phyloP scores from a whole-genome alignment of 805 yeast genomes.

The Cephaloascus fragrans region DNA sequence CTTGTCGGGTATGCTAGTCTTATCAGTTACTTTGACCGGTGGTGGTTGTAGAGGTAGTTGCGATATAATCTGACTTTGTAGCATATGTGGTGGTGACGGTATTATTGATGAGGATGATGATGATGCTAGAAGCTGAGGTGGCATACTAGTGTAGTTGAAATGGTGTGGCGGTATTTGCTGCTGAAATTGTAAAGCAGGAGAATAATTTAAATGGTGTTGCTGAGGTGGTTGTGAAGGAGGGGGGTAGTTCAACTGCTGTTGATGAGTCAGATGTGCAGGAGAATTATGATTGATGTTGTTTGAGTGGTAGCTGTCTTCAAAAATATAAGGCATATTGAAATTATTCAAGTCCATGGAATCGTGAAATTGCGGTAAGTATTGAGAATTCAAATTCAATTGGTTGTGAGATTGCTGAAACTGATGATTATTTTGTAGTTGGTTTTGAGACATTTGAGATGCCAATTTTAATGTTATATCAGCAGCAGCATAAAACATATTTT shows the following conservation, averaged over 20 bases:
- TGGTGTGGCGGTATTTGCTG: no score
- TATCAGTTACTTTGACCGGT: constrained; percentile 2
- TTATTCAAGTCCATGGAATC: not conserved
- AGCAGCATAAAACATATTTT: constrained; percentile 11
- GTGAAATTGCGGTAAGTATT: not conserved
- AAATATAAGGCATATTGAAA: not conserved
- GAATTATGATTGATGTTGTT: no score
- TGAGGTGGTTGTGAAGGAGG: not conserved
- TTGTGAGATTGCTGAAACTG: no score
- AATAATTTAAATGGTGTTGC: not conserved
- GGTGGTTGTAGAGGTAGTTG: no score
- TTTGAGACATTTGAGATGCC: constrained; percentile 10
- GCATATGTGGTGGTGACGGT: not conserved
- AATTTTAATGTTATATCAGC: constrained; percentile 16
- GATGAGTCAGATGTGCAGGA: no score
- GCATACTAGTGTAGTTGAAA: not conserved
- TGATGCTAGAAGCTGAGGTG: not conserved
- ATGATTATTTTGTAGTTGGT: not conserved
- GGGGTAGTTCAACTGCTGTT: no score
- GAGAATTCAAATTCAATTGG: not conserved
- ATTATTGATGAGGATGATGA: not conserved
- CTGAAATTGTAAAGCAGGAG: no score
- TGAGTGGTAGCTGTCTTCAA: no score
- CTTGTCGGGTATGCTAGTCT: constrained; percentile 15
- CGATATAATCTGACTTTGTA: not conserved